phyloP scores from a whole-genome alignment of 139 green algal genomes.

The Limnomonas spitsbergensis region DNA sequence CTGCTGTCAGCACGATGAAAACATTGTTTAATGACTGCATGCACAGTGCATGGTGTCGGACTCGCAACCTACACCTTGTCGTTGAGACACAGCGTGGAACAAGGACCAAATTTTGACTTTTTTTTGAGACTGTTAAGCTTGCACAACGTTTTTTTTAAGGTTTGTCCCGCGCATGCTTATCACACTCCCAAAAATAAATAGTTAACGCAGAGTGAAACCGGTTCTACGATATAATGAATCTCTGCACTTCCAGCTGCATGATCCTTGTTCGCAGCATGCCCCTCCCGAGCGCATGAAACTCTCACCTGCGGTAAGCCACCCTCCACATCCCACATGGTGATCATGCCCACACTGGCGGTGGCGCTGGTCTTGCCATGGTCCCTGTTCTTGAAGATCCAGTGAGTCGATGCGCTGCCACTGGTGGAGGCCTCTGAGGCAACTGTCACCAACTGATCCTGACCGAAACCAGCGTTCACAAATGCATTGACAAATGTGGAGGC shows the following conservation, averaged over 20 bases:
- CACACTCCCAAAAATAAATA: no score
- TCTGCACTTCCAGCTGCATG: no score
- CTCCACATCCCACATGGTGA: conserved; percentile 97
- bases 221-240: no score
- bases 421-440: not conserved
- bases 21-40: no score
- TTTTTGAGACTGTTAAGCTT: not conserved
- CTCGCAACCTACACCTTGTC: no score
- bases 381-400: conserved; percentile 99
- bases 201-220: no score
- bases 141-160: not conserved
- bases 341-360: conserved; percentile 77
- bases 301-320: conserved; percentile 77
- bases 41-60: no score
- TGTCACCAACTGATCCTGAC: conserved; percentile 68
- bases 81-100: not conserved
- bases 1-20: no score
- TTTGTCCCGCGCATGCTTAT: no score
- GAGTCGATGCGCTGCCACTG: conserved; percentile 33
- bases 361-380: conserved; percentile 96
- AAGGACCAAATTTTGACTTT: not conserved
- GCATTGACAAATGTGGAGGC: conserved; percentile 95
- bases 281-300: not conserved
- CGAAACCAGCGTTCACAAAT: conserved; percentile 98
- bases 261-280: no score